phyloP scores from a whole-genome alignment of 805 yeast genomes.

The Metschnikowia arizonensis region DNA sequence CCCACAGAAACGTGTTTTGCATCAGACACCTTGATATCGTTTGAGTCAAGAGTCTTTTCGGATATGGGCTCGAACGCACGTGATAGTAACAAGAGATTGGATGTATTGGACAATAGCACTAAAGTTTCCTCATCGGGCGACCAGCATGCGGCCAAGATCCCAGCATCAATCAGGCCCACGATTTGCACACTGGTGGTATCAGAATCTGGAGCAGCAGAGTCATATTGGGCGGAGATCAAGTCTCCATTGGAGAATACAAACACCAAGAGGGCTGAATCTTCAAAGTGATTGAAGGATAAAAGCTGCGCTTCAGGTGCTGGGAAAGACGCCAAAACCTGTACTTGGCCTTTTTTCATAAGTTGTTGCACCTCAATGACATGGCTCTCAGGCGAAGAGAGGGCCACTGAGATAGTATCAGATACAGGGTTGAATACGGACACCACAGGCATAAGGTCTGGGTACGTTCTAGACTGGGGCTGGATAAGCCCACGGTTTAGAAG shows the following conservation, averaged over 20 bases:
- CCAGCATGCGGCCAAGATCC: conserved; percentile 74
- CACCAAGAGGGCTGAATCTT: conserved; percentile 61
- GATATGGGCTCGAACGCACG: conserved; percentile 74
- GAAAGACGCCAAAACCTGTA: conserved; percentile 56
- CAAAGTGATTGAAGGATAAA: conserved; percentile 61
- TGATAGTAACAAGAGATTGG: conserved; percentile 62
- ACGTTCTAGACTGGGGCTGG: conserved; percentile 49
- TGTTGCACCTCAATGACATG: conserved; percentile 72
- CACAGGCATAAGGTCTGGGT: conserved; percentile 58
- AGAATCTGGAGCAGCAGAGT: conserved; percentile 45
- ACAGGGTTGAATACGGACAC: conserved; percentile 66
- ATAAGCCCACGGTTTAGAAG: conserved; percentile 54
- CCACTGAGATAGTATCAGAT: conserved; percentile 67
- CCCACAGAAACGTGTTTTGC: conserved; percentile 93
- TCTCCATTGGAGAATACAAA: conserved; percentile 75
- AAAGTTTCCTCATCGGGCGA: conserved; percentile 88
- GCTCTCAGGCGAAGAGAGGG: conserved; percentile 50
- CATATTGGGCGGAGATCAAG: conserved; percentile 62
- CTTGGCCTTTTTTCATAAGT: conserved; percentile 60
- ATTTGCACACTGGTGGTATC: conserved; percentile 54
- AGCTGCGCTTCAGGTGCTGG: conserved; percentile 41
- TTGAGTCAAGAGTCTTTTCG: conserved; percentile 54
- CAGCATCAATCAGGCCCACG: conserved; percentile 80
- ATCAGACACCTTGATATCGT: conserved; percentile 55
- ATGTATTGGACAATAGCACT: conserved; percentile 59